These are phyloP conservation scores for Plenodomus biglobosus DNA, from an alignment of 2,329 filamentous ascomycete genomes.

Conservation along the genomic window DNA sequence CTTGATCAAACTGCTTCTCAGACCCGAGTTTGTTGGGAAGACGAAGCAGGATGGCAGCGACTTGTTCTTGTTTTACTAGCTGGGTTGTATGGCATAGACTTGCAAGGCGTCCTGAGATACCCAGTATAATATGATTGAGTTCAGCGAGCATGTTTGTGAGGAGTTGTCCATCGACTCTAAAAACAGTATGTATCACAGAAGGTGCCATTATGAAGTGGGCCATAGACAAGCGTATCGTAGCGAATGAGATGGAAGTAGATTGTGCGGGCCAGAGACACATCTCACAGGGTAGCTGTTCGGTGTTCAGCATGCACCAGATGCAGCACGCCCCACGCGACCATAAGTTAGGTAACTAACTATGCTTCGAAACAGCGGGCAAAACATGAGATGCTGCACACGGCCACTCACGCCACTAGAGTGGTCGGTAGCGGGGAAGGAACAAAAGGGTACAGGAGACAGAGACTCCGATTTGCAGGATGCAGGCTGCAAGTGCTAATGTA, in stretches of 20 bases:
- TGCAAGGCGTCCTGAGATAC: slow-evolving; percentile 1
- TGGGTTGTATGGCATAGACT: neutral
- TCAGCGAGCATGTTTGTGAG: neutral
- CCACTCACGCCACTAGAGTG: slow-evolving; percentile 6
- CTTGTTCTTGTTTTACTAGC: slow-evolving; percentile 39
- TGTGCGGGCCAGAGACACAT: neutral
- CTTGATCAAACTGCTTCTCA: slow-evolving; percentile 71
- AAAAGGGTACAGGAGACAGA: neutral
- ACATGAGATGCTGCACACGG: slow-evolving; percentile 5
- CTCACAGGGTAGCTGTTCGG: neutral
- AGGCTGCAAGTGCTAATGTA: slow-evolving; percentile 5
- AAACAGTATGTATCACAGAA: neutral
- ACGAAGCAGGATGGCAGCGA: slow-evolving; percentile 29
- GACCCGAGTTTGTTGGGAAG: slow-evolving; percentile 63
- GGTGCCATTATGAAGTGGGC: neutral
- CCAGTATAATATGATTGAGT: slow-evolving; percentile 1
- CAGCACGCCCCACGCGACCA: neutral
- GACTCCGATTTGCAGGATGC: slow-evolving; percentile 6
- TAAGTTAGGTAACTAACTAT: too few relatives aligned
- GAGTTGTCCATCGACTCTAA: neutral
- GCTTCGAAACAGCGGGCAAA: slow-evolving; percentile 3
- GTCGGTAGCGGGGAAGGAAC: neutral
- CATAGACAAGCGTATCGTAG: too few relatives aligned
- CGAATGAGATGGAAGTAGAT: too few relatives aligned
- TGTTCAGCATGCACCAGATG: neutral